These are phyloP conservation scores for Gamarada debralockiae DNA, from an alignment of 495 filamentous ascomycete genomes.

Conservation along the genomic window DNA sequence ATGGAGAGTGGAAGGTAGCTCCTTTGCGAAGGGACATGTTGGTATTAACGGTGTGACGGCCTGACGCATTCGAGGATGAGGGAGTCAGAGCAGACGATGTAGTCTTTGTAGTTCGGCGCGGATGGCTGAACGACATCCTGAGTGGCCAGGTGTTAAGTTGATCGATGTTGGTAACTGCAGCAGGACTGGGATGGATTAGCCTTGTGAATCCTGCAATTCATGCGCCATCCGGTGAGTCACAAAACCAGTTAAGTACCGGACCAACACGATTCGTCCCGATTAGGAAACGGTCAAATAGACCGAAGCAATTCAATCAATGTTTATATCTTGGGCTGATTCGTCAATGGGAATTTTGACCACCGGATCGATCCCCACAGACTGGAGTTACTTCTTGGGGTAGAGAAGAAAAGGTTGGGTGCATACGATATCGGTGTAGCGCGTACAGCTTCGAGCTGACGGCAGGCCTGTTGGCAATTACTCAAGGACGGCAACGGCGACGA, in stretches of 20 bases:
- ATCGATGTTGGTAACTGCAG: conserved; percentile 2
- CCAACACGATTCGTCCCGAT: conserved; percentile 14
- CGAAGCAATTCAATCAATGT: conserved; percentile 10
- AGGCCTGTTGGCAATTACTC: not conserved
- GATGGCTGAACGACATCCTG: conserved; percentile 25
- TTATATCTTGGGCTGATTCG: conserved; percentile 24
- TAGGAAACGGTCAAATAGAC: conserved; percentile 6
- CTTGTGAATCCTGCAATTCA: conserved; percentile 16
- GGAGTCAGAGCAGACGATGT: conserved; percentile 27
- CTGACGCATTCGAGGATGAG: conserved; percentile 19
- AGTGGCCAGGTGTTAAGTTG: conserved; percentile 13
- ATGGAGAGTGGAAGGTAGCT: conserved; percentile 55
- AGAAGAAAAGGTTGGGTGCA: not conserved
- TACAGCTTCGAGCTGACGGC: not conserved
- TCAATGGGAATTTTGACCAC: conserved; percentile 4
- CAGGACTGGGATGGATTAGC: conserved; percentile 23
- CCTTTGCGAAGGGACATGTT: conserved; percentile 55
- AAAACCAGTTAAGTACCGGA: conserved; percentile 14
- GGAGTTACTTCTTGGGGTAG: not conserved
- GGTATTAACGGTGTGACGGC: conserved; percentile 39
- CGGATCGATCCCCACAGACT: not conserved
- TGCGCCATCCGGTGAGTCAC: conserved; percentile 24
- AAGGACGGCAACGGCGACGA: conserved; percentile 1
- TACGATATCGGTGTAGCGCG: not conserved
- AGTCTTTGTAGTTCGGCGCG: conserved; percentile 27